phyloP scores from a whole-genome alignment of 257 asterid species.

The Jacaranda mimosifolia region DNA sequence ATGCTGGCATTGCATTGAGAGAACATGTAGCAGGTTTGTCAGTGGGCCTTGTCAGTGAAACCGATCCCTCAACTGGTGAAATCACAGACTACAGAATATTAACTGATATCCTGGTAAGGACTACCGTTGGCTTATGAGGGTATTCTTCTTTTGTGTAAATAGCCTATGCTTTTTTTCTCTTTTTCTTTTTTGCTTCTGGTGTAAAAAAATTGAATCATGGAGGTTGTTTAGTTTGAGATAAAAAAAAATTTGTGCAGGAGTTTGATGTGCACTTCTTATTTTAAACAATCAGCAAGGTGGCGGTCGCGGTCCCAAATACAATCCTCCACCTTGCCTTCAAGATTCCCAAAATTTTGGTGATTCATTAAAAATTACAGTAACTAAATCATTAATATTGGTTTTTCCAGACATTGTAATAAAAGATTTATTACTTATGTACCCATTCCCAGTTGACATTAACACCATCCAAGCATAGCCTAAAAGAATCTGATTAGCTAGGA shows the following conservation, averaged over 20 bases:
- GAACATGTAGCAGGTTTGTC: constrained; percentile 96
- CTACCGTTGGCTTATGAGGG: neutral
- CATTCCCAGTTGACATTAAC: neutral
- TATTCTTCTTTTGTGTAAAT: neutral
- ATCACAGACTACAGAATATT: constrained; percentile 82
- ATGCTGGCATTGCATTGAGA: constrained; percentile 90
- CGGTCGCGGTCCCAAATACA: neutral
- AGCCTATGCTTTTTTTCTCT: neutral
- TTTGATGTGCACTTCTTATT: neutral
- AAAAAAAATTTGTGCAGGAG: too few relatives aligned
- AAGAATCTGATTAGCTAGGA: neutral
- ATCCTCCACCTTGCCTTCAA: constrained; percentile 6
- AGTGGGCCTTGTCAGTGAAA: constrained; percentile 88
- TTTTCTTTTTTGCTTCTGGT: neutral
- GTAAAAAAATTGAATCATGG: neutral
- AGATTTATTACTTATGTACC: neutral
- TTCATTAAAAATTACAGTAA: neutral
- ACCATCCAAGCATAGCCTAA: neutral
- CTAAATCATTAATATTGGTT: neutral
- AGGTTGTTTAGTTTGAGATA: neutral
- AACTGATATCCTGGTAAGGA: constrained; percentile 88
- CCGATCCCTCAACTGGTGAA: constrained; percentile 84
- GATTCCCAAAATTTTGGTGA: neutral
- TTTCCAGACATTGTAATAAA: neutral
- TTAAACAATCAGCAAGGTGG: neutral